Percentiles rank a stretch among this genome's conserved stretches.
These are phyloP conservation scores for Pseudocercospora fuligena DNA, from an alignment of 2,329 filamentous ascomycete species.

Conservation along the genomic window DNA sequence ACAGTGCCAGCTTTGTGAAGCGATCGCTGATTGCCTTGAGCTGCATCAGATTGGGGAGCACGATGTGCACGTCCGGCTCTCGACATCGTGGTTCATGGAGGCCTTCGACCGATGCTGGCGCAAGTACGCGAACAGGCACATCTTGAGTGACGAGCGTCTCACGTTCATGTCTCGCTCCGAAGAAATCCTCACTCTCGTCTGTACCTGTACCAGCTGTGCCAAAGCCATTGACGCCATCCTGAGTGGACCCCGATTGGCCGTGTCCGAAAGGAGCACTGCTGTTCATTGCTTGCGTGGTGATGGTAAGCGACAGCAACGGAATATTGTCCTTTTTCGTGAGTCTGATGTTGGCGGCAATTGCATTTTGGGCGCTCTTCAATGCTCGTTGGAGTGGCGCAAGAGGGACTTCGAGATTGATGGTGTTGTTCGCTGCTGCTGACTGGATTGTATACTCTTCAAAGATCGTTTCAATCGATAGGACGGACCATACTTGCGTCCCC, in stretches of 20 bases:
- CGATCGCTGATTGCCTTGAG: slow-evolving; percentile 93
- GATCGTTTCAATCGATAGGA: slow-evolving; percentile 67
- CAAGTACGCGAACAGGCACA: slow-evolving; percentile 89
- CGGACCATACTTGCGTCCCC: slow-evolving; percentile 87
- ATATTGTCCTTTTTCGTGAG: slow-evolving; percentile 91
- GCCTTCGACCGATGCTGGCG: slow-evolving; percentile 82
- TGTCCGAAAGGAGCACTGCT: slow-evolving; percentile 48
- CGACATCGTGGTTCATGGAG: slow-evolving; percentile 90
- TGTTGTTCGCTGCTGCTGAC: slow-evolving; percentile 79
- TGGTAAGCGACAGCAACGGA: slow-evolving; percentile 86
- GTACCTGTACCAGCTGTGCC: slow-evolving; percentile 27
- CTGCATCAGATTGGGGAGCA: slow-evolving; percentile 82
- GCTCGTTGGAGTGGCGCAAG: slow-evolving; percentile 86
- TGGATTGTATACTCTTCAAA: slow-evolving; percentile 86
- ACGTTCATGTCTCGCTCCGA: slow-evolving; percentile 69
- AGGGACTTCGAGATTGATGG: slow-evolving; percentile 95
- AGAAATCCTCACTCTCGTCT: slow-evolving; percentile 35
- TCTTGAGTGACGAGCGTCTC: slow-evolving; percentile 95
- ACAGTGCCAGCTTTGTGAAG: slow-evolving; percentile 80
- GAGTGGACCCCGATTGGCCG: slow-evolving; percentile 30
- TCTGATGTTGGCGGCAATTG: slow-evolving; percentile 79
- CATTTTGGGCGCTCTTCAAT: slow-evolving; percentile 84
- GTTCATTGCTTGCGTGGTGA: slow-evolving; percentile 73
- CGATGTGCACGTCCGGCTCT: slow-evolving; percentile 92
- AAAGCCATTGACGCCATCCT: slow-evolving; percentile 44